Percentiles rank a stretch among this genome's conserved stretches.
These are phyloP conservation scores for Dioszegia crocea DNA, from an alignment of 768 basidiomycete genomes.

Conservation along the genomic window DNA sequence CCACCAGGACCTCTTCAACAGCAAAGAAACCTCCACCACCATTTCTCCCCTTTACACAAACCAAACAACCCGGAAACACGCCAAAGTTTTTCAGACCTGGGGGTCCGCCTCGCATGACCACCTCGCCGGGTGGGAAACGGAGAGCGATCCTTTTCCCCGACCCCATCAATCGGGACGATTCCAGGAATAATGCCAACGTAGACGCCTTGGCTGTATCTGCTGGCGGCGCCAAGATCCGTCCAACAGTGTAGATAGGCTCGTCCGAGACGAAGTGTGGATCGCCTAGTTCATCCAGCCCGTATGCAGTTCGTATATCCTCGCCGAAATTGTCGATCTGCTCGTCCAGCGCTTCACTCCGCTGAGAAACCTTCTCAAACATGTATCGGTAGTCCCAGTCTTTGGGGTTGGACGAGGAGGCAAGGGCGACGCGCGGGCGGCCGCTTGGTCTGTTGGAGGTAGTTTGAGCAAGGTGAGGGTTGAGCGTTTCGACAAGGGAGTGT, in stretches of 20 bases:
- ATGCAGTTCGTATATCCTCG: conserved; percentile 66
- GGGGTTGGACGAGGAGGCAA: conserved; percentile 40
- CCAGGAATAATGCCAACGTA: conserved; percentile 70
- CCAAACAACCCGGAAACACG: conserved; percentile 83
- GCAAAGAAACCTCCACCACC: conserved; percentile 84
- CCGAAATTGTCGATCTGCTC: conserved; percentile 81
- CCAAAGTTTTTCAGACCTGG: conserved; percentile 65
- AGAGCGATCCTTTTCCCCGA: conserved; percentile 61
- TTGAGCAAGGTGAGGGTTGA: conserved; percentile 49
- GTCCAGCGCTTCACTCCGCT: conserved; percentile 78
- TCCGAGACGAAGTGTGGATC: conserved; percentile 66
- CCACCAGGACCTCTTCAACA: conserved; percentile 74
- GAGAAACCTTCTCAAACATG: conserved; percentile 87
- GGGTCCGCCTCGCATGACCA: conserved; percentile 64
- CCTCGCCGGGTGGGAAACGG: conserved; percentile 59
- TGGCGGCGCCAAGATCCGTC: conserved; percentile 55
- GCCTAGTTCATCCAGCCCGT: conserved; percentile 67
- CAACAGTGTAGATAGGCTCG: conserved; percentile 67
- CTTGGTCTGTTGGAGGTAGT: not conserved
- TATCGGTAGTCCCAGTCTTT: conserved; percentile 58
- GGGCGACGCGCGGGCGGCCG: conserved; percentile 35
- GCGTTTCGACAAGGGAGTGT: conserved; percentile 48
- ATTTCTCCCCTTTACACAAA: conserved; percentile 80
- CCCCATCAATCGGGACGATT: conserved; percentile 74
- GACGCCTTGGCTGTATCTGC: conserved; percentile 62